A percentile compares a stretch with the other conserved stretches of the same genome.
phyloP scores from a whole-genome alignment of 352 stramenopile genomes.

The Pythium rhizo-oryzae region DNA sequence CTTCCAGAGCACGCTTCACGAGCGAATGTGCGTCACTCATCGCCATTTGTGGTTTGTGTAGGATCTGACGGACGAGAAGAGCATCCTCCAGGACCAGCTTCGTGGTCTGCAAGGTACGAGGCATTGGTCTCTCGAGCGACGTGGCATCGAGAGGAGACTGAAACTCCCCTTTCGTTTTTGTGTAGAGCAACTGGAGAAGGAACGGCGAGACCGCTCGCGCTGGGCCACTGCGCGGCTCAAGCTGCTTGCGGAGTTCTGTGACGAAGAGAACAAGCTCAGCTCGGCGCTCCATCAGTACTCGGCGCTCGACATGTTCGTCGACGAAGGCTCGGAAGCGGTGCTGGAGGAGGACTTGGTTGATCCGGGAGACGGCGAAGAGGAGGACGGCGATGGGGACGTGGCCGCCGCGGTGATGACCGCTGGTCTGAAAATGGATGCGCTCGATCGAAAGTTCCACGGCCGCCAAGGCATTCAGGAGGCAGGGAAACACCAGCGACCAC shows the following conservation, averaged over 20 bases:
- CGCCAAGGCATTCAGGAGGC: background rate
- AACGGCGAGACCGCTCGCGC: slow-evolving; percentile 61
- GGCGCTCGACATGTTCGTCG: slow-evolving; percentile 8
- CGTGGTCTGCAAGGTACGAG: slow-evolving; percentile 47
- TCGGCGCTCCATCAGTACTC: slow-evolving; percentile 29
- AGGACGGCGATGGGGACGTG: slow-evolving; percentile 12
- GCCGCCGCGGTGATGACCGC: slow-evolving; percentile 2
- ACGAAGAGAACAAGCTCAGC: slow-evolving; percentile 76
- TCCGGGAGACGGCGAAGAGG: background rate
- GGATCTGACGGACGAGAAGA: slow-evolving; percentile 62
- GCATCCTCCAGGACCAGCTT: slow-evolving; percentile 54
- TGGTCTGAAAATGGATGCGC: slow-evolving; percentile 21
- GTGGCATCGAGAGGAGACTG: background rate
- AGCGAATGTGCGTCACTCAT: no score
- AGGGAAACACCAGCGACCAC: background rate
- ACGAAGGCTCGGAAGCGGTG: slow-evolving; percentile 3
- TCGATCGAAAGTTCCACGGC: slow-evolving; percentile 3
- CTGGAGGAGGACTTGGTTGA: slow-evolving; percentile 10
- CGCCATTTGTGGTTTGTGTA: slow-evolving; percentile 13
- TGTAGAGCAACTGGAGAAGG: slow-evolving; percentile 65
- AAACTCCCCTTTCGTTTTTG: background rate
- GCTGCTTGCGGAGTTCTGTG: slow-evolving; percentile 77
- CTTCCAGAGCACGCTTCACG: background rate
- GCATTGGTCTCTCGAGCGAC: no score
- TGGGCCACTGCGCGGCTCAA: slow-evolving; percentile 74